Evolutionary conservation across 1,139 yeast species (phyloP).

Genomic region (Yamadazyma membranifaciens): DNA sequence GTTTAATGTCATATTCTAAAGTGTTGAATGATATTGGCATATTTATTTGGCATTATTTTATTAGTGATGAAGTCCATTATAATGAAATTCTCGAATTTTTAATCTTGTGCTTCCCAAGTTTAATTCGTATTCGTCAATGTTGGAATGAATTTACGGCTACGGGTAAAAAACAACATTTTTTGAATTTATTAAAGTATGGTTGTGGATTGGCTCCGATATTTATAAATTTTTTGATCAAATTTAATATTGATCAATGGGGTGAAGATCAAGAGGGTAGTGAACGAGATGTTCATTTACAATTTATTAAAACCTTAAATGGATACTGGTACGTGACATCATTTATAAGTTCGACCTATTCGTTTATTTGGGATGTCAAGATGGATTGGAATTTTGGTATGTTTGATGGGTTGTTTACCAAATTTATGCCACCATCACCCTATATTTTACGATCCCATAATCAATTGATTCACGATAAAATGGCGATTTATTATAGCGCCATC

Average conservation of each 20-base stretch:
- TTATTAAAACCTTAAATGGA: conserved; percentile 14
- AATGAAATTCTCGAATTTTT: conserved; percentile 44
- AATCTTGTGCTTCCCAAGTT: conserved; percentile 59
- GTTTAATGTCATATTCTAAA: conserved; percentile 74
- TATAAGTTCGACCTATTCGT: conserved; percentile 72
- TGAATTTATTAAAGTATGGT: conserved; percentile 72
- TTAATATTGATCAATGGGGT: conserved; percentile 14
- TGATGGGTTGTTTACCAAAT: conserved; percentile 22
- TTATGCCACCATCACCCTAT: conserved; percentile 8
- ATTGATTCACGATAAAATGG: conserved; percentile 17
- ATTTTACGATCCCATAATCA: conserved; percentile 22
- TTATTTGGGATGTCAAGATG: conserved; percentile 82
- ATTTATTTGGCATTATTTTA: conserved; percentile 34
- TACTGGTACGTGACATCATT: conserved; percentile 56
- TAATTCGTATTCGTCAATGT: conserved; percentile 80
- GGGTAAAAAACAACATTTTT: conserved; percentile 52
- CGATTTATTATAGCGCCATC: conserved; percentile 53
- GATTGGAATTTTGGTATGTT: conserved; percentile 84
- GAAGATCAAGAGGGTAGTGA: conserved; percentile 11
- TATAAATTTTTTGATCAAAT: conserved; percentile 38
- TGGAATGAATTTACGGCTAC: conserved; percentile 60
- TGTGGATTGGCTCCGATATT: conserved; percentile 67
- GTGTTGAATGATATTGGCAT: conserved; percentile 69
- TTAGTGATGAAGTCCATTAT: conserved; percentile 25
- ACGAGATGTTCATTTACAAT: conserved; percentile 12